Base-by-base conservation (phyloP, 75 land plant genomes). In the Larix kaempferi region DNA sequence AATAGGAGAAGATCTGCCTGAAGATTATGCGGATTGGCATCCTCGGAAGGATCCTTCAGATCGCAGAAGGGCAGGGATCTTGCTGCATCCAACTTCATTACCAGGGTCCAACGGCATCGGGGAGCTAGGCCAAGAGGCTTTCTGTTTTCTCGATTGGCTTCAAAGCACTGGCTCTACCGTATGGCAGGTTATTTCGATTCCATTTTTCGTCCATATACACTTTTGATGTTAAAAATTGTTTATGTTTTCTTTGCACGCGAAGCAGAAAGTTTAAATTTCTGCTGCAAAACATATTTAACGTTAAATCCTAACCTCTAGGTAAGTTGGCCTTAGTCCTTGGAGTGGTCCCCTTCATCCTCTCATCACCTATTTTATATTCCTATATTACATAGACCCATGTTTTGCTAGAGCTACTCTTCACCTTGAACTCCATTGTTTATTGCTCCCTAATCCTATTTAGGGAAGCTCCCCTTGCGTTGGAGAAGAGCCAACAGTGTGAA, bases 11-110 rank as follows among this genome's bases (percentile, higher is more conserved):
- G 93, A 93, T 56, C 79, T 95, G 76, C 96, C 96, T 49, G 80
- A 37, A 16, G 90, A 89, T 35, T 95, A 95, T 71, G 94, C 59
- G 6, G 65, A 82, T 17, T 79, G 78, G 78, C 58, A 86, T 49
- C 98, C 98, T 35, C 67, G 75, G 57, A 55, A 59, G 37, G 85
- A 89, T 76, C 84, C 83, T 4, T 39, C 39, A 6, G 67, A 76
- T n/a, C 81, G 82, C 77, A 83, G 99, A 39, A 85, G 98, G 37
- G 93, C 98, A 6, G 99, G 99, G 55, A 81, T 96, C 71, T 73
- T 96, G 64, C 91, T 96, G 37, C 99, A 96, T 79, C 99, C 99
- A 35, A 89, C 90, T 33, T 96, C 99, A 69, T 80, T 96, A 76
- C 92, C 81, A 1, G 99, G 99, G 0, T 88, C 91, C 1, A 69